Percentiles rank a stretch among this genome's conserved stretches.
These are phyloP conservation scores for Coemansia sp. DNA, from an alignment of 192 early-diverging fungal species.

Conservation along the genomic window DNA sequence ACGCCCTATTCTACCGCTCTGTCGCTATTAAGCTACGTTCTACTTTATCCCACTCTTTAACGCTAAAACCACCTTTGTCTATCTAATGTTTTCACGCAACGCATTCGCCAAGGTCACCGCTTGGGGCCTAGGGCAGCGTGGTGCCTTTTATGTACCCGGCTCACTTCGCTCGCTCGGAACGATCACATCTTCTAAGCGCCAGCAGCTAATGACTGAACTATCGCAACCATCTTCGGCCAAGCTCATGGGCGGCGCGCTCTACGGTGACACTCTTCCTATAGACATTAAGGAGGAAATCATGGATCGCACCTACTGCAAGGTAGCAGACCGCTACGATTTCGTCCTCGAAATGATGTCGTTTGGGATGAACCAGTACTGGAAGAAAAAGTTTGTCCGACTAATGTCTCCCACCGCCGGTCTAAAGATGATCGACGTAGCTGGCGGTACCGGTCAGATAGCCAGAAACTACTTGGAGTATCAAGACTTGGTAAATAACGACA, in stretches of 20 bases:
- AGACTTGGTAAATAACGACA: conserved; percentile 65
- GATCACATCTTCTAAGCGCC: conserved; percentile 6
- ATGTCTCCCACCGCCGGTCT: conserved; percentile 80
- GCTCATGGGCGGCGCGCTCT: background rate
- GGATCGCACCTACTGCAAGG: conserved; percentile 80
- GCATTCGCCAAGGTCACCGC: background rate
- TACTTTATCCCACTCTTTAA: background rate
- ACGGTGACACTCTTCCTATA: conserved; percentile 71
- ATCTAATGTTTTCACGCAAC: background rate
- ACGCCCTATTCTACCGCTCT: background rate
- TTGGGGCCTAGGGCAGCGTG: background rate
- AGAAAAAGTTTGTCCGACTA: conserved; percentile 79
- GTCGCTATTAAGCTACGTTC: background rate
- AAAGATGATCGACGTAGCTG: conserved; percentile 90
- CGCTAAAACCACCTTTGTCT: background rate
- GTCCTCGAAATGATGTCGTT: conserved; percentile 92
- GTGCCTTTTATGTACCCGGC: background rate
- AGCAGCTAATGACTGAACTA: background rate
- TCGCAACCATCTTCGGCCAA: background rate
- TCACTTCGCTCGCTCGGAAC: background rate
- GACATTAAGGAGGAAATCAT: conserved; percentile 84
- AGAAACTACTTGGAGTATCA: conserved; percentile 86
- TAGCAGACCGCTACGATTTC: conserved; percentile 87
- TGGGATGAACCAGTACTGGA: conserved; percentile 91
- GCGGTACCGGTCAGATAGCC: conserved; percentile 96